phyloP scores from a whole-genome alignment of 1,284 basidiomycete genomes.

The Volvariella volvacea region DNA sequence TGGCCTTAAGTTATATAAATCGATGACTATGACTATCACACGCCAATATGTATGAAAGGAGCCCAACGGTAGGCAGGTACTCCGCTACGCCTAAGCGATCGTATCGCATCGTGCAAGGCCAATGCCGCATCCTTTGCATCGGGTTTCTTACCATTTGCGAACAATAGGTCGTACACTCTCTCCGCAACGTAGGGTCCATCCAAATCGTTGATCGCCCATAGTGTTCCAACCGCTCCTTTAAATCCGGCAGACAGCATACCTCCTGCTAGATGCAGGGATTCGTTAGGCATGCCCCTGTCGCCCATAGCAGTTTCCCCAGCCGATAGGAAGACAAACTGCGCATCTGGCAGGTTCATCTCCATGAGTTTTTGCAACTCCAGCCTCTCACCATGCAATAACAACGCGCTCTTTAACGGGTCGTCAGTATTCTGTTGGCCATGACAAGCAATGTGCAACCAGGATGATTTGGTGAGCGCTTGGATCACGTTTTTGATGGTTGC shows the following conservation, averaged over 20 bases:
- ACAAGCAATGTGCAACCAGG: constrained; percentile 23
- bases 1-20: too few relatives aligned
- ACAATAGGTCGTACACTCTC: constrained; percentile 15
- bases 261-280: constrained; percentile 23
- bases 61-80: constrained; percentile 17
- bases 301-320: constrained; percentile 29
- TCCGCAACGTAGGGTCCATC: constrained; percentile 19
- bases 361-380: constrained; percentile 16
- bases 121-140: constrained; percentile 14
- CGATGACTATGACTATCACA: too few relatives aligned
- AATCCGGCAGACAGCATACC: constrained; percentile 28
- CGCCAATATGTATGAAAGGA: constrained; percentile 21
- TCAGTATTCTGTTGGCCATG: constrained; percentile 20
- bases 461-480: constrained; percentile 8
- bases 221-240: constrained; percentile 22
- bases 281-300: constrained; percentile 16
- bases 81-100: constrained; percentile 12
- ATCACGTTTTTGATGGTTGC: constrained; percentile 10
- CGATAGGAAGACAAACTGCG: constrained; percentile 24
- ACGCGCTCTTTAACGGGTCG: constrained; percentile 17
- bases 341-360: constrained; percentile 9
- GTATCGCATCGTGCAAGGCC: constrained; percentile 17
- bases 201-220: constrained; percentile 24
- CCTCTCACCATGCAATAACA: constrained; percentile 15
- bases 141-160: constrained; percentile 9